These are phyloP conservation scores for Hemileia vastatrix DNA, from an alignment of 1,284 basidiomycete genomes.

Conservation along the genomic window DNA sequence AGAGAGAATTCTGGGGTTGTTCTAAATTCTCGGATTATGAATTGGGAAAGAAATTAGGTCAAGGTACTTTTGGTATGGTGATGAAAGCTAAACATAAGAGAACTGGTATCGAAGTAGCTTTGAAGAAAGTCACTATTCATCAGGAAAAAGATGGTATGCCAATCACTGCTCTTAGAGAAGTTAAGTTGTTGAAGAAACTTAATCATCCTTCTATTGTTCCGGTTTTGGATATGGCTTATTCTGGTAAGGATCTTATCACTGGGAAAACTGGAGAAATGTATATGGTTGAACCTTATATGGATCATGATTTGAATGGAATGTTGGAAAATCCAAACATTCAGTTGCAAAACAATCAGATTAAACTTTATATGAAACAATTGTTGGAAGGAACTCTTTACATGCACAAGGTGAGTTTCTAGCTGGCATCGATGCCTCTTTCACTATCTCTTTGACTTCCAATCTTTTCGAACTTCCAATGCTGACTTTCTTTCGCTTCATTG, in stretches of 20 bases:
- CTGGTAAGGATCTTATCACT: background rate
- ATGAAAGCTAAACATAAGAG: too few species aligned
- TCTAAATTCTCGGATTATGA: constrained; percentile 38
- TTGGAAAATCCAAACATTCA: constrained; percentile 34
- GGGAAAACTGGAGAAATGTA: constrained; percentile 38
- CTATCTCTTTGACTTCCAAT: too few species aligned
- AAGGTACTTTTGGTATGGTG: constrained; percentile 30
- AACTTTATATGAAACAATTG: constrained; percentile 43
- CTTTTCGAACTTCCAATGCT: background rate
- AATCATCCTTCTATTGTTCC: constrained; percentile 38
- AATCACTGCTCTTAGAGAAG: constrained; percentile 41
- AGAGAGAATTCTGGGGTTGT: constrained; percentile 31
- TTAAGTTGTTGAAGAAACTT: constrained; percentile 40
- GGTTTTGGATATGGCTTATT: constrained; percentile 41
- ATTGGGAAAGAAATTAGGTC: constrained; percentile 30
- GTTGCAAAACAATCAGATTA: constrained; percentile 38
- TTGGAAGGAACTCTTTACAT: constrained; percentile 41
- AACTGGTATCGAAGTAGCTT: constrained; percentile 35
- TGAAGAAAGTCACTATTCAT: constrained; percentile 43
- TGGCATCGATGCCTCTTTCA: background rate
- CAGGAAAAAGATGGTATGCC: constrained; percentile 42
- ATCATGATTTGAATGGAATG: constrained; percentile 42
- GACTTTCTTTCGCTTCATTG: background rate
- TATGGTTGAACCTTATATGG: constrained; percentile 45
- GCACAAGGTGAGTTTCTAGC: constrained; percentile 26